A percentile compares a stretch with the other conserved stretches of the same genome.
Conservation (phyloP, 75 land plant species). For the Sequoiadendron giganteum region DNA sequence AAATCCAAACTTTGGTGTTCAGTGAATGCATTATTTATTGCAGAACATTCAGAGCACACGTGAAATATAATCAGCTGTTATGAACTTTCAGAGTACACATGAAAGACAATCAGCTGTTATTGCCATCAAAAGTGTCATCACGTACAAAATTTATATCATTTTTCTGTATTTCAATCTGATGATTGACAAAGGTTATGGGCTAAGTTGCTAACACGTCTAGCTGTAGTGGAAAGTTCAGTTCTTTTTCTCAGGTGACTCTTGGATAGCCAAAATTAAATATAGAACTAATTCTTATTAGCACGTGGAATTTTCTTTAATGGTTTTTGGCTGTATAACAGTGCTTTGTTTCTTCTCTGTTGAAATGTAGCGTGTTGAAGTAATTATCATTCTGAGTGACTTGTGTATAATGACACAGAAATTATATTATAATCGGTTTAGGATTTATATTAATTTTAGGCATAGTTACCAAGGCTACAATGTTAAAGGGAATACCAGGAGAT, state of each 20-base stretch:
- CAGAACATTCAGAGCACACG: no score
- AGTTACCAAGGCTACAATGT: not conserved
- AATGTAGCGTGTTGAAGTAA: not conserved
- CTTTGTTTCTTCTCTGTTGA: not conserved
- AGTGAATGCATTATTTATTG: no score
- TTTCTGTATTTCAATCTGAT: not conserved
- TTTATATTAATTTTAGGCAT: not conserved
- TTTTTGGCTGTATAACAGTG: not conserved
- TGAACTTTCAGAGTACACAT: no score
- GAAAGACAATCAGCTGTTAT: no score
- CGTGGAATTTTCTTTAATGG: no score
- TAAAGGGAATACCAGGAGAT: not conserved
- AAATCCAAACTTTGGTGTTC: no score
- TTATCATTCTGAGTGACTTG: not conserved
- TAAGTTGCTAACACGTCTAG: not conserved
- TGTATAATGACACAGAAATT: not conserved
- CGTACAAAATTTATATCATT: not conserved
- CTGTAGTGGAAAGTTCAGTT: not conserved
- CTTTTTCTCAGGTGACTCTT: not conserved
- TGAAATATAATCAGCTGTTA: no score
- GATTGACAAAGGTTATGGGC: not conserved
- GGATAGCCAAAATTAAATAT: not conserved
- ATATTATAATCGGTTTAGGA: not conserved
- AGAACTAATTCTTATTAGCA: no score
- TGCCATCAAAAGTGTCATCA: not conserved